These are phyloP conservation scores for Amylostereum areolatum DNA, from an alignment of 1,284 basidiomycete genomes.

Conservation along the genomic window DNA sequence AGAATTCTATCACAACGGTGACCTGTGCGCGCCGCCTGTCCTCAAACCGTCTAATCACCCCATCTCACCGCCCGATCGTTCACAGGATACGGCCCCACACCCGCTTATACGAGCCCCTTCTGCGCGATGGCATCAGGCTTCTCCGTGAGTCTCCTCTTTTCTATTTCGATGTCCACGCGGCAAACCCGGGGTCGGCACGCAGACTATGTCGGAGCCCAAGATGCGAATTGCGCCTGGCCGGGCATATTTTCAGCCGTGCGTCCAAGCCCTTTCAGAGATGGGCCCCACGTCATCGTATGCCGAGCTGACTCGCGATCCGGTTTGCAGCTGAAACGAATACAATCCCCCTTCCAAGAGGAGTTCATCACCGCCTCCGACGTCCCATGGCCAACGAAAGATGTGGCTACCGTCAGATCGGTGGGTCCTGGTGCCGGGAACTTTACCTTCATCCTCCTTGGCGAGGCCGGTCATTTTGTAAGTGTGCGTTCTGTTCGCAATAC, in stretches of 20 bases:
- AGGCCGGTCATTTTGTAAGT: conserved; percentile 10
- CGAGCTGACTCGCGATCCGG: background rate
- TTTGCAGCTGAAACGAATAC: conserved; percentile 18
- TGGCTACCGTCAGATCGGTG: conserved; percentile 22
- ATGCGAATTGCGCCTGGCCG: conserved; percentile 26
- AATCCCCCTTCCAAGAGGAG: conserved; percentile 19
- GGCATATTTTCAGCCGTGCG: conserved; percentile 17
- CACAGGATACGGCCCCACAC: conserved; percentile 6
- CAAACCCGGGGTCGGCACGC: background rate
- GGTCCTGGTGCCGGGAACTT: conserved; percentile 25
- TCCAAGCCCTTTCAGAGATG: background rate
- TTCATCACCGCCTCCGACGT: conserved; percentile 22
- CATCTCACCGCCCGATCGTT: background rate
- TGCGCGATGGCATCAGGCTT: conserved; percentile 22
- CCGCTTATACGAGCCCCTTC: conserved; percentile 21
- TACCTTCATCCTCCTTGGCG: conserved; percentile 7
- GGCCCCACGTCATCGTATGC: background rate
- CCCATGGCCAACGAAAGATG: conserved; percentile 18
- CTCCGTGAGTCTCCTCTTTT: conserved; percentile 17
- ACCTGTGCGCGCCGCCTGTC: conserved; percentile 15
- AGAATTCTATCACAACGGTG: background rate
- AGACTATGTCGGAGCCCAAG: conserved; percentile 26
- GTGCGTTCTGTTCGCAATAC: too few relatives aligned
- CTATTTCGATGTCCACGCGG: background rate
- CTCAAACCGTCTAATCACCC: background rate